phyloP scores from a whole-genome alignment of 2,329 filamentous ascomycete genomes.

The Elsinoe arachidis region DNA sequence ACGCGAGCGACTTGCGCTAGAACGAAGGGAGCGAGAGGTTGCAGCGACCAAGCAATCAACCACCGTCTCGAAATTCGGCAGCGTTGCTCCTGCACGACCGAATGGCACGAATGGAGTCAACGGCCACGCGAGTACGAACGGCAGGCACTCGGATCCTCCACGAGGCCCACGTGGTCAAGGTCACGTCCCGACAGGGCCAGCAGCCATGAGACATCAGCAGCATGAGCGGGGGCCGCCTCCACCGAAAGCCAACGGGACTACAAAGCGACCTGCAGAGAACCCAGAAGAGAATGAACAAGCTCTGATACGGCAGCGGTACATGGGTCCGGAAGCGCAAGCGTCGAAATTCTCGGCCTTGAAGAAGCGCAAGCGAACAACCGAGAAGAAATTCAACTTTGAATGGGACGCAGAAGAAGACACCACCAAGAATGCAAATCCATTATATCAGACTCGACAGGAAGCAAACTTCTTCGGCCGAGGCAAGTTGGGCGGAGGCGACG shows the following conservation, averaged over 20 bases:
- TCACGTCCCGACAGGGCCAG: neutral
- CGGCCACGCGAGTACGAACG: neutral
- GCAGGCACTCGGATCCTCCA: neutral
- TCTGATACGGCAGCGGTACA: constrained; percentile 71
- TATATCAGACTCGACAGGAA: constrained; percentile 62
- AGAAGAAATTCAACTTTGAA: constrained; percentile 98
- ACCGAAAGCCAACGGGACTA: constrained; percentile 30
- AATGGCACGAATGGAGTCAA: constrained; percentile 13
- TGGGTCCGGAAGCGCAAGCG: constrained; percentile 79
- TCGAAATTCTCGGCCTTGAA: constrained; percentile 92
- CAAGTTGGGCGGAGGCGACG: constrained; percentile 55
- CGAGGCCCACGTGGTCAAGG: constrained; percentile 12
- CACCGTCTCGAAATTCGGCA: constrained; percentile 11
- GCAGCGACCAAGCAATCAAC: constrained; percentile 48
- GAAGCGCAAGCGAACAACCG: constrained; percentile 84
- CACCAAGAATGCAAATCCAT: constrained; percentile 69
- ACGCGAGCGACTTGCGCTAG: constrained; percentile 68
- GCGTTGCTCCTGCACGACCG: neutral
- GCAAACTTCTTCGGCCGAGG: constrained; percentile 63
- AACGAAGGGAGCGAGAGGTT: constrained; percentile 66
- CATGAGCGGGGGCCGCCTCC: neutral
- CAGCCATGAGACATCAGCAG: constrained; percentile 6
- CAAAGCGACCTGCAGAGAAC: constrained; percentile 28
- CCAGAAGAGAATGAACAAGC: constrained; percentile 60
- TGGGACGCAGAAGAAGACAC: constrained; percentile 97